These are phyloP conservation scores for Aspergillus intermedius DNA, from an alignment of 2,329 filamentous ascomycete species.

Conservation along the genomic window DNA sequence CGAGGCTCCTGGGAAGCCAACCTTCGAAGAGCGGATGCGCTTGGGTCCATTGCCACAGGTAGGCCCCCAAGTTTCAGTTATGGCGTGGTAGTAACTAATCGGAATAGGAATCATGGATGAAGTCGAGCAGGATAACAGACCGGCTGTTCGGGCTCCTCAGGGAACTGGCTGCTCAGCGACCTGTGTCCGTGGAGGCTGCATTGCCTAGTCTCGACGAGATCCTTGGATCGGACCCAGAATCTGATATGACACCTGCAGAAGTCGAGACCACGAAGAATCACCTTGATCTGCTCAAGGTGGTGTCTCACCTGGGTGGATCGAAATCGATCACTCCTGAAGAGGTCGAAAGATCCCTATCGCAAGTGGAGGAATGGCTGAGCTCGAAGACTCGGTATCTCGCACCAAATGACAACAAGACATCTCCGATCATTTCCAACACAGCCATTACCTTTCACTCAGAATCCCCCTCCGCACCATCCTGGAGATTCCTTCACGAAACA, in stretches of 20 bases:
- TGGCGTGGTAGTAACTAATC: slow-evolving; percentile 12
- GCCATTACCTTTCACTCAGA: slow-evolving; percentile 19
- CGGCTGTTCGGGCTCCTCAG: slow-evolving; percentile 30
- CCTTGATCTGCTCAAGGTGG: slow-evolving; percentile 26
- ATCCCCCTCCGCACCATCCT: slow-evolving; percentile 29
- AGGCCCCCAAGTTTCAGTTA: too few species aligned
- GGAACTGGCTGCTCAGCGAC: slow-evolving; percentile 25
- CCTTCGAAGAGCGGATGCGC: slow-evolving; percentile 34
- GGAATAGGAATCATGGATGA: slow-evolving; percentile 30
- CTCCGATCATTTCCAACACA: slow-evolving; percentile 17
- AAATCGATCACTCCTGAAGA: slow-evolving; percentile 25
- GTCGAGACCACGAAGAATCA: slow-evolving; percentile 30
- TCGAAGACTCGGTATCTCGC: slow-evolving; percentile 19
- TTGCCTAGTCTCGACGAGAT: slow-evolving; percentile 23
- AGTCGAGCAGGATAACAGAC: slow-evolving; percentile 29
- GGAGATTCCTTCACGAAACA: slow-evolving; percentile 36
- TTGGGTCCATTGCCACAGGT: slow-evolving; percentile 35
- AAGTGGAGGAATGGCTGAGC: slow-evolving; percentile 27
- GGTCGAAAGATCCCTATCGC: slow-evolving; percentile 20
- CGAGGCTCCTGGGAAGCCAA: slow-evolving; percentile 26
- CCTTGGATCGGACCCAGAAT: slow-evolving; percentile 15
- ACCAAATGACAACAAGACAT: slow-evolving; percentile 13
- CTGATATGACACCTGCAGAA: slow-evolving; percentile 31
- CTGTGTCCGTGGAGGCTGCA: slow-evolving; percentile 20
- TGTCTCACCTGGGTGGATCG: slow-evolving; percentile 27